Evolutionary conservation across 2,329 filamentous ascomycete genomes (phyloP).

Genomic region (Epichloe typhina): DNA sequence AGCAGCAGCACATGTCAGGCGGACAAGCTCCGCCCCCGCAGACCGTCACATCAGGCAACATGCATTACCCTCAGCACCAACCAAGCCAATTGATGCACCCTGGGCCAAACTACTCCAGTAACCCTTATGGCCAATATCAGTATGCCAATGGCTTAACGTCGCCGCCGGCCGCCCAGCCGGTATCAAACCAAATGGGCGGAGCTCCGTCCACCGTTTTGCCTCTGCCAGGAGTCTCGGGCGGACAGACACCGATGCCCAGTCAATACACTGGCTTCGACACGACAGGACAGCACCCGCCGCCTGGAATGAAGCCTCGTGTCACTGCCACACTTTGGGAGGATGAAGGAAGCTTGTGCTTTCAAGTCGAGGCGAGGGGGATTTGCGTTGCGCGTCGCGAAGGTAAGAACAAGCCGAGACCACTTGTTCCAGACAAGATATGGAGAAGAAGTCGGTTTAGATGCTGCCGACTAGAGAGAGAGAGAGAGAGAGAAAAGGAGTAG

Average conservation of each 20-base stretch:
- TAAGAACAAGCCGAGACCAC: slow-evolving; percentile 22
- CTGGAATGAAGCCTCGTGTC: slow-evolving; percentile 90
- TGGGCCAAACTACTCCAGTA: slow-evolving; percentile 55
- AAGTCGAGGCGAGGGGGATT: slow-evolving; percentile 90
- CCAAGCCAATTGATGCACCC: slow-evolving; percentile 63
- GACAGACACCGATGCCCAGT: slow-evolving; percentile 36
- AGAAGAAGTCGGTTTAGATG: no score
- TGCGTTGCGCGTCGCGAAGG: slow-evolving; percentile 91
- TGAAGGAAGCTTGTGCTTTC: slow-evolving; percentile 92
- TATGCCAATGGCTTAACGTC: slow-evolving; percentile 70
- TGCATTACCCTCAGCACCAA: slow-evolving; percentile 60
- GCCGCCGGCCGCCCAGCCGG: slow-evolving; percentile 56
- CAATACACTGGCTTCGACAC: slow-evolving; percentile 57
- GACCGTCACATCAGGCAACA: slow-evolving; percentile 58
- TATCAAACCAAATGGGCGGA: slow-evolving; percentile 56
- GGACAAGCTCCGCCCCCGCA: slow-evolving; percentile 64
- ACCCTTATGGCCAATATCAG: slow-evolving; percentile 54
- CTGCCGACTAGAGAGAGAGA: no score
- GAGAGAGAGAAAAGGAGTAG: not conserved
- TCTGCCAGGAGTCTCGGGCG: slow-evolving; percentile 43
- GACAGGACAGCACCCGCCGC: slow-evolving; percentile 84
- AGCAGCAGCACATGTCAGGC: slow-evolving; percentile 66
- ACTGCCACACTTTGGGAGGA: slow-evolving; percentile 98
- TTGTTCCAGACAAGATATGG: slow-evolving; percentile 49
- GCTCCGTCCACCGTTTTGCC: slow-evolving; percentile 51